These are phyloP conservation scores for Chlamydomonas sp. DNA, from an alignment of 139 green algal species.

Conservation along the genomic window DNA sequence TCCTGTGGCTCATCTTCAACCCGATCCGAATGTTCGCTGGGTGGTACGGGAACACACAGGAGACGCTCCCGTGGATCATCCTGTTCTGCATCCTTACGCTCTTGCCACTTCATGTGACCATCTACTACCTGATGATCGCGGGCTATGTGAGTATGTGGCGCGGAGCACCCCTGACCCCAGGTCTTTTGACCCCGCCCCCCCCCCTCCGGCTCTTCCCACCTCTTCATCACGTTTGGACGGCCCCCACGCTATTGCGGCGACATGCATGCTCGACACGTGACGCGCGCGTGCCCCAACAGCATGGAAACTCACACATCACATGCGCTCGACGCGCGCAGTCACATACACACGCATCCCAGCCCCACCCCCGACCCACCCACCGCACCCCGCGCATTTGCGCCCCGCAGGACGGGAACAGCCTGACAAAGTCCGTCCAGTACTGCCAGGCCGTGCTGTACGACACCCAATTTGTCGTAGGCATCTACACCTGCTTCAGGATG, in stretches of 20 bases:
- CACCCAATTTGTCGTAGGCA: neutral
- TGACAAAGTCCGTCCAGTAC: conserved; percentile 5
- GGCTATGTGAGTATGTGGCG: neutral
- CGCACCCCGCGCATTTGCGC: too few species aligned
- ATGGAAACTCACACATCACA: too few species aligned
- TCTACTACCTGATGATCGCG: conserved; percentile 42
- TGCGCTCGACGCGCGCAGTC: too few species aligned
- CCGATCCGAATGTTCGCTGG: conserved; percentile 34
- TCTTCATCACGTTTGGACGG: too few species aligned
- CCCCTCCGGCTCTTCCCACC: too few species aligned
- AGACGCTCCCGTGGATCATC: conserved; percentile 50
- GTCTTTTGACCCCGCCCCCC: too few species aligned
- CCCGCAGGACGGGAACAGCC: neutral
- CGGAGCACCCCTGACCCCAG: neutral
- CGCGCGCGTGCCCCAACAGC: too few species aligned
- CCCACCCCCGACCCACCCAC: too few species aligned
- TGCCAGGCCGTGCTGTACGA: neutral
- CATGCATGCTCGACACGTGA: too few species aligned
- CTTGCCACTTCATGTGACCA: conserved; percentile 24
- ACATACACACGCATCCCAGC: too few species aligned
- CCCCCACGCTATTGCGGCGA: too few species aligned
- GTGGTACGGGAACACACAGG: conserved; percentile 49
- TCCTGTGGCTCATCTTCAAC: conserved; percentile 46
- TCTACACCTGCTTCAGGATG: conserved; percentile 6
- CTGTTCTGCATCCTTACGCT: conserved; percentile 41